Evolutionary conservation across 768 basidiomycete species (phyloP), one percentile per base, ranked within the genome.

Genomic region (Mycena amicta): DNA sequence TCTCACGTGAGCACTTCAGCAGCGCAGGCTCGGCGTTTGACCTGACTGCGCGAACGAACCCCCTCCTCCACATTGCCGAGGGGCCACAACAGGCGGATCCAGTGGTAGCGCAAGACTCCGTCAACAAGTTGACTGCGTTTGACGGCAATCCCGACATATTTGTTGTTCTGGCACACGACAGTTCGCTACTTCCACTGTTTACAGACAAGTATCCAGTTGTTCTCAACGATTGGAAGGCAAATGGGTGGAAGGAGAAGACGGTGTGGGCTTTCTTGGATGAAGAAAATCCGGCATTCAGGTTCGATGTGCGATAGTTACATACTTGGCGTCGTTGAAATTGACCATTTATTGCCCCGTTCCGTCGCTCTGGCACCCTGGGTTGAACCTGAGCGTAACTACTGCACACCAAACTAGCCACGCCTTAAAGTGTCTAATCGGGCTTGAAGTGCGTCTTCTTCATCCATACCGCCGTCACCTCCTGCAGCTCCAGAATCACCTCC

Each of bases 81-180:
- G 43, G 37, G 2, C 50, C 53, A 1, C 53, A 51, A 18, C 63
- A 62, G 27, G 55, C 53, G 5, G 62, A 66, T 45, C 28, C 51
- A 13, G n/a, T 26, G 6, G 46, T n/a, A 4, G 50, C 65, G n/a
- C 52, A 52, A 13, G 41, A 28, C 20, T 64, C 67, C 2, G 28
- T 60, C 13, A 12, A 29, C 15, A 60, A 59, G 25, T 3, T 67
- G 3, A 31, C 50, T 8, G 41, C 45, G 15, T 61, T 68, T 39
- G 68, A 68, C 28, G 61, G 56, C 4, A 57, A 66, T 20, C 57
- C 57, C 12, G 62, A 67, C 31, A 57, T 68, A 0, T 57, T 66
- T 6, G 55, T 62, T 6, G 29, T 66, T 3, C 43, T 61, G 0
- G 63, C 67, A 33, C 67, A 68, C 41, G 67, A 68, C 49, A 37